Evolutionary conservation across 352 stramenopile genomes (phyloP), one percentile per base, ranked within the genome.

Genomic region (Pythium sukuiense): DNA sequence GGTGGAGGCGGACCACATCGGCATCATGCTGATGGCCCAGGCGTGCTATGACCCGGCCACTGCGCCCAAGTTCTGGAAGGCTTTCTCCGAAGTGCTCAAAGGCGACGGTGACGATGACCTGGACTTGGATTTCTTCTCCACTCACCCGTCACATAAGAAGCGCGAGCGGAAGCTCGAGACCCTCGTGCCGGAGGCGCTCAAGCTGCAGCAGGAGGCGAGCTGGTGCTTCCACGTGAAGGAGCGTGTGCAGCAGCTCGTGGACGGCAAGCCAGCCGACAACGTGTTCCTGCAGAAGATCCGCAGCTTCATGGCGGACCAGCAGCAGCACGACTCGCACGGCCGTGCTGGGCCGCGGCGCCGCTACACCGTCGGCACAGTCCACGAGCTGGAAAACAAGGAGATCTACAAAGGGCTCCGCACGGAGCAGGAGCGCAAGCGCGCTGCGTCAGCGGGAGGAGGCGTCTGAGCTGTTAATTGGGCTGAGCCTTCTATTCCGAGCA

Each of bases 1-100:
- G 59, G 72, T 75, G 30, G 81, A 90, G 57, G 81, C 81, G 35
- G 81, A 90, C 61, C 81, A 90, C 73, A 88, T 90, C 53, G 81
- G 81, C n/a, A 76, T 90, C 58, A 90, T 90, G 81, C 70, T 90
- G 55, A 83, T 90, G 66, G 79, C 81, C 8, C 85, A 80, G 24
- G 81, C 81, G 53, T 90, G 81, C 71, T 90, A 90, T 70, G 81
- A 90, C 50, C 81, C 81, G 16, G 72, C 66, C 11, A 76, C 85
- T 55, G 81, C 80, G 5, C 75, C 75, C 33, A 72, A 76, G 7
- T 72, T 84, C 59, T 85, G 77, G 75, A 68, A 67, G 14, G 76
- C 75, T 24, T 88, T 86, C 54, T 67, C 61, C 8, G 59, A 59
- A 30, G 76, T 76, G 62, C 69, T 59, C 46, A 75, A 71, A 37